Conservation (phyloP, 176 grass and related monocot species). For the Sorghum bicolor region DNA sequence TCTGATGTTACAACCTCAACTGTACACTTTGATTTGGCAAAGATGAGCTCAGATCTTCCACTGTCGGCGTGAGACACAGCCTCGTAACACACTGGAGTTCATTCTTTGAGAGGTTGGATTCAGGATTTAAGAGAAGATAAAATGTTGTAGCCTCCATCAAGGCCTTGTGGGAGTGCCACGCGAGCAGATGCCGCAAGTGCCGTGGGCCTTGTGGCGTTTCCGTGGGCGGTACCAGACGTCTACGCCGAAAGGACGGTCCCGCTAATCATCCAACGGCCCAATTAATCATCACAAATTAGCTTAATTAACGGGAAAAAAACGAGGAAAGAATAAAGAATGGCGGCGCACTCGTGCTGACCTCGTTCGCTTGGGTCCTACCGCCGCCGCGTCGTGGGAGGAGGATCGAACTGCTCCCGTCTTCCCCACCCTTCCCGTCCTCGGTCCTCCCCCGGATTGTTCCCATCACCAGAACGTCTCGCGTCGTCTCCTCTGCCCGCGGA, state of each 20-base stretch:
- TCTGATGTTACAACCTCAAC: too few relatives aligned
- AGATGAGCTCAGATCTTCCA: too few relatives aligned
- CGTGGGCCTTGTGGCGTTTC: too few relatives aligned
- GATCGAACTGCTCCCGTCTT: constrained; percentile 8
- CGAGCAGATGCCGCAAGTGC: too few relatives aligned
- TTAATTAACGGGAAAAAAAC: background rate
- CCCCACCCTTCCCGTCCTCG: background rate
- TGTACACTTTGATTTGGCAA: too few relatives aligned
- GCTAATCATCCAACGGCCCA: background rate
- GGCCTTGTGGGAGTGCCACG: too few relatives aligned
- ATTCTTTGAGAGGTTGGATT: too few relatives aligned
- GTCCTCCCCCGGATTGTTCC: background rate
- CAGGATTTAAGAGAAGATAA: too few relatives aligned
- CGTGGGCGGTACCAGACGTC: too few relatives aligned
- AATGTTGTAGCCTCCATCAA: too few relatives aligned
- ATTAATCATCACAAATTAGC: constrained; percentile 14
- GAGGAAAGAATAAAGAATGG: background rate
- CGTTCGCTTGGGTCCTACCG: background rate
- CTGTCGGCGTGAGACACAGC: too few relatives aligned
- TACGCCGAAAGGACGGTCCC: background rate
- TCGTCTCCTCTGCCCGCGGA: background rate
- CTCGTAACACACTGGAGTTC: too few relatives aligned
- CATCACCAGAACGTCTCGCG: background rate
- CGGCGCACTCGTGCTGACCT: constrained; percentile 1
- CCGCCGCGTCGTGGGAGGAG: constrained; percentile 20